A percentile compares a stretch with the other conserved stretches of the same genome.
Evolutionary conservation across 805 yeast genomes (phyloP).

Genomic region (Nadsonia fulvescens): DNA sequence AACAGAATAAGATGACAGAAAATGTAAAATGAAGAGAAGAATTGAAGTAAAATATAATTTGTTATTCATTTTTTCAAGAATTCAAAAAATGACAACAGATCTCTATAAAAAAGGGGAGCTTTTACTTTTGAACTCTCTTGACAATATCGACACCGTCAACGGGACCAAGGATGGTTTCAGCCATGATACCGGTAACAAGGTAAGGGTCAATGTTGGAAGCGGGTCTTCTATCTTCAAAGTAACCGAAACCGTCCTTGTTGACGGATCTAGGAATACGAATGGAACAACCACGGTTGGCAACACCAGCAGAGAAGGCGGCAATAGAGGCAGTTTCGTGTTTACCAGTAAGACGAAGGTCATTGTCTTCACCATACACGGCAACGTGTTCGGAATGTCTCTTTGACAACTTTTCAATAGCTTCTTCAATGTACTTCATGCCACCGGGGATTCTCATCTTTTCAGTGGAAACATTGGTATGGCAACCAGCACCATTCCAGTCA

Average conservation of each 20-base stretch:
- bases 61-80: too few relatives aligned
- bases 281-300: slow-evolving; percentile 99
- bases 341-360: slow-evolving; percentile 90
- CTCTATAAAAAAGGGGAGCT: too few relatives aligned
- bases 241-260: slow-evolving; percentile 93
- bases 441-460: slow-evolving; percentile 81
- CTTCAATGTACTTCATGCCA: slow-evolving; percentile 89
- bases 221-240: slow-evolving; percentile 99
- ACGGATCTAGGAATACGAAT: slow-evolving; percentile 98
- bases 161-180: slow-evolving; percentile 89
- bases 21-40: too few relatives aligned
- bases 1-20: too few relatives aligned
- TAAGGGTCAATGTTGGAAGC: slow-evolving; percentile 99
- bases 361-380: slow-evolving; percentile 86
- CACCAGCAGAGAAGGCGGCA: slow-evolving; percentile 85
- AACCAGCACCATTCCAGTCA: slow-evolving; percentile 99
- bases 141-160: slow-evolving; percentile 91
- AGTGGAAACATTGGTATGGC: slow-evolving; percentile 98
- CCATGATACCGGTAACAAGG: slow-evolving; percentile 95
- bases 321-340: slow-evolving; percentile 96
- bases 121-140: slow-evolving; percentile 44
- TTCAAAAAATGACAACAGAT: too few relatives aligned
- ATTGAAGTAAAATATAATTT: too few relatives aligned
- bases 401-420: slow-evolving; percentile 80
- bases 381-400: slow-evolving; percentile 95